These are phyloP conservation scores for Rhynchospora breviuscula DNA, from an alignment of 176 grass and related monocot species.

Conservation along the genomic window DNA sequence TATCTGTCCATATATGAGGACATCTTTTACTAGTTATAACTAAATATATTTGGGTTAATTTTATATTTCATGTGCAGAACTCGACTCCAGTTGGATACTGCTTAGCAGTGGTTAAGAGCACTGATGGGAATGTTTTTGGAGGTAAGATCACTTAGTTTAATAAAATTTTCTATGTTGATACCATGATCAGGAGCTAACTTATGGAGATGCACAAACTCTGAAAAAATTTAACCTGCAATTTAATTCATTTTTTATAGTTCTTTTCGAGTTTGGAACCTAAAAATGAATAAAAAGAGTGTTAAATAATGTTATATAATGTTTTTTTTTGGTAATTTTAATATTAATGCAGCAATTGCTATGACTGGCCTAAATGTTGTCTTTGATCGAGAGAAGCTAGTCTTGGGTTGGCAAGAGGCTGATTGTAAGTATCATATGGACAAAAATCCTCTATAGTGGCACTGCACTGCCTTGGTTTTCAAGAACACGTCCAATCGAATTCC, in stretches of 20 bases:
- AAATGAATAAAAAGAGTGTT: neutral
- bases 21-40: too few species aligned
- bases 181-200: neutral
- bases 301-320: neutral
- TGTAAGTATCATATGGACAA: constrained; percentile 41
- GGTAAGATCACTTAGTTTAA: constrained; percentile 13
- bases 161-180: neutral
- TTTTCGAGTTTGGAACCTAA: neutral
- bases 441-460: too few species aligned
- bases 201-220: neutral
- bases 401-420: constrained; percentile 56
- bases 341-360: constrained; percentile 66
- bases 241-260: neutral
- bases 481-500: too few species aligned
- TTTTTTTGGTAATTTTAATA: neutral
- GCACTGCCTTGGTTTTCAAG: too few species aligned
- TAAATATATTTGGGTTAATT: neutral
- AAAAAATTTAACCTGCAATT: neutral
- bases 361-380: constrained; percentile 54
- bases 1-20: too few species aligned
- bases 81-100: constrained; percentile 27
- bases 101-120: constrained; percentile 35
- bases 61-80: neutral
- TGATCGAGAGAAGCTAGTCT: constrained; percentile 41
- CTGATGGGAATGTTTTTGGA: constrained; percentile 48